phyloP scores from a whole-genome alignment of 139 green algal genomes.

The Eudorina sp. region DNA sequence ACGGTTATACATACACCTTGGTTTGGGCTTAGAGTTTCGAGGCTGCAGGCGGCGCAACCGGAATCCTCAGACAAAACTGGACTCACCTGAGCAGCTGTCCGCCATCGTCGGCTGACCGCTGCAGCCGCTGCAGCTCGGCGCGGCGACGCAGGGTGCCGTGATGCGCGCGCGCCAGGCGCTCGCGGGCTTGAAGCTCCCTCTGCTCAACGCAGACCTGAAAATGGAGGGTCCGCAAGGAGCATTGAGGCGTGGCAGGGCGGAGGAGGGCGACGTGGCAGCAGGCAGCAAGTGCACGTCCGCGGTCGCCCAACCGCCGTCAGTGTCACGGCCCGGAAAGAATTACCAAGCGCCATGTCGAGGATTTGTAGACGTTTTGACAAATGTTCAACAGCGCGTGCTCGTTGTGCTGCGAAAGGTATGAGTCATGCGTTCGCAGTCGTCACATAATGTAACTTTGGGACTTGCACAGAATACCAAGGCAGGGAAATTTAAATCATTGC shows the following conservation, averaged over 20 bases:
- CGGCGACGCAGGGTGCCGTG: neutral
- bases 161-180: neutral
- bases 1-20: neutral
- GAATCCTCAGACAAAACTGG: neutral
- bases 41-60: no score
- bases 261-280: neutral
- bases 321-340: neutral
- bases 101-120: neutral
- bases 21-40: no score
- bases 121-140: neutral
- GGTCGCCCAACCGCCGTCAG: neutral
- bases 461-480: no score
- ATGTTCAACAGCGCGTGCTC: no score
- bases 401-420: neutral
- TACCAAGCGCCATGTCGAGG: neutral
- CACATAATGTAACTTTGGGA: neutral
- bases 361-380: no score
- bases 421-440: no score
- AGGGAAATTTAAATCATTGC: no score
- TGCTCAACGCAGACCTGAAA: neutral
- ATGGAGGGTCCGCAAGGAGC: neutral
- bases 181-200: neutral
- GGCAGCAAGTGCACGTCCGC: neutral
- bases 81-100: neutral
- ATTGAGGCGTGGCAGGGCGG: neutral